Conservation (phyloP, 768 basidiomycete genomes). For the Xanthoconium purpureum region DNA sequence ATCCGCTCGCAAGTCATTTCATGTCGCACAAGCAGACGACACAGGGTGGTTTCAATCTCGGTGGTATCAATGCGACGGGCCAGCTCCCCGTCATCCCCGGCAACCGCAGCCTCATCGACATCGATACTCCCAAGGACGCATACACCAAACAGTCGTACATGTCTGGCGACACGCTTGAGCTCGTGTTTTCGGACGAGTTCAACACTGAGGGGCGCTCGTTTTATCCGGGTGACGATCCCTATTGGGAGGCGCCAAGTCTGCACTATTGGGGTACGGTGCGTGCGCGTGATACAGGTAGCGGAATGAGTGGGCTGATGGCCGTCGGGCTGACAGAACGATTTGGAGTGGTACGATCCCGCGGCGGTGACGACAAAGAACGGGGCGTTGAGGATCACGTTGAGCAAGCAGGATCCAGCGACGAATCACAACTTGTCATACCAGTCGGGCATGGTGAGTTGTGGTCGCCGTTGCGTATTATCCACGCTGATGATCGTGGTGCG, state of each 20-base stretch:
- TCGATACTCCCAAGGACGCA: constrained; percentile 48
- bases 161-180: constrained; percentile 36
- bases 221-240: constrained; percentile 67
- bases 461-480: neutral
- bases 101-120: constrained; percentile 50
- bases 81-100: constrained; percentile 50
- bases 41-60: constrained; percentile 65
- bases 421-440: constrained; percentile 50
- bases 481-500: constrained; percentile 26
- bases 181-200: constrained; percentile 85
- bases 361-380: constrained; percentile 52
- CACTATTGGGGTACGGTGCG: constrained; percentile 68
- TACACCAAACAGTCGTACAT: constrained; percentile 41
- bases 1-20: constrained; percentile 50
- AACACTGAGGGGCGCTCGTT: constrained; percentile 68
- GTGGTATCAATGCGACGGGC: constrained; percentile 71
- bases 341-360: constrained; percentile 61
- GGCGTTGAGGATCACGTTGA: constrained; percentile 47
- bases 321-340: constrained; percentile 27
- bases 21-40: constrained; percentile 37
- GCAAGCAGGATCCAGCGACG: constrained; percentile 36
- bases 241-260: constrained; percentile 51
- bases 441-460: constrained; percentile 35
- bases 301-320: constrained; percentile 2
- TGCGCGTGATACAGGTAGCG: neutral